A percentile compares a stretch with the other conserved stretches of the same genome.
phyloP scores from a whole-genome alignment of 1,284 basidiomycete species.

The Cryptococcus sp. region DNA sequence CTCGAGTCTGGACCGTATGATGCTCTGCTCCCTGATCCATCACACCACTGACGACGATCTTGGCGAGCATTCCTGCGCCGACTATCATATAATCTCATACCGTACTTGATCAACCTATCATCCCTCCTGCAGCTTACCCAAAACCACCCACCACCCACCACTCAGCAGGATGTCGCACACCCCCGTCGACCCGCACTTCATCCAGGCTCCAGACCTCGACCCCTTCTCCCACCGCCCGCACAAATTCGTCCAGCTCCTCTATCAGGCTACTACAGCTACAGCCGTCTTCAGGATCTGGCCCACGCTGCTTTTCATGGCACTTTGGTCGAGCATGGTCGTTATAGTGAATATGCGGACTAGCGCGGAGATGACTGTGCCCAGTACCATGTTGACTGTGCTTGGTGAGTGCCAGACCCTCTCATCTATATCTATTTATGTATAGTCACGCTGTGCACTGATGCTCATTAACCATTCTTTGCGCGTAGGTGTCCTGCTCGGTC shows the following conservation, averaged over 20 bases:
- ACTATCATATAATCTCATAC: no score
- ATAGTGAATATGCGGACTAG: constrained; percentile 39
- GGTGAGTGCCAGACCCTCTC: constrained; percentile 21
- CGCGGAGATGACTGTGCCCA: constrained; percentile 37
- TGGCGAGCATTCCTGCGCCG: no score
- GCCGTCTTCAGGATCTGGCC: constrained; percentile 46
- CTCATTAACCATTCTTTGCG: background rate
- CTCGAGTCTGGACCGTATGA: no score
- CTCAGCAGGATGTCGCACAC: constrained; percentile 22
- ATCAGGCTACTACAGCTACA: constrained; percentile 40
- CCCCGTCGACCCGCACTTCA: constrained; percentile 27
- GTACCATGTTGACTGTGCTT: constrained; percentile 47
- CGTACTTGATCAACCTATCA: no score
- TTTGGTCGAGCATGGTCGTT: constrained; percentile 41
- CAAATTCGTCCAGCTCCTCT: constrained; percentile 26
- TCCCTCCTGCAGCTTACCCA: no score
- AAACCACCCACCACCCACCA: background rate
- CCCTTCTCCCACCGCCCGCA: constrained; percentile 35
- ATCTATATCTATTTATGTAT: background rate
- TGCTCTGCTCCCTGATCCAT: no score
- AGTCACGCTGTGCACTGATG: background rate
- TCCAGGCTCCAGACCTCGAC: constrained; percentile 25
- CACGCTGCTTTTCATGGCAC: constrained; percentile 42
- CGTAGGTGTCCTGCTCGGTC: constrained; percentile 47
- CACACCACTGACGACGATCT: no score